Base-by-base conservation (phyloP, 129 eudicot species). In the Mikania micrantha region DNA sequence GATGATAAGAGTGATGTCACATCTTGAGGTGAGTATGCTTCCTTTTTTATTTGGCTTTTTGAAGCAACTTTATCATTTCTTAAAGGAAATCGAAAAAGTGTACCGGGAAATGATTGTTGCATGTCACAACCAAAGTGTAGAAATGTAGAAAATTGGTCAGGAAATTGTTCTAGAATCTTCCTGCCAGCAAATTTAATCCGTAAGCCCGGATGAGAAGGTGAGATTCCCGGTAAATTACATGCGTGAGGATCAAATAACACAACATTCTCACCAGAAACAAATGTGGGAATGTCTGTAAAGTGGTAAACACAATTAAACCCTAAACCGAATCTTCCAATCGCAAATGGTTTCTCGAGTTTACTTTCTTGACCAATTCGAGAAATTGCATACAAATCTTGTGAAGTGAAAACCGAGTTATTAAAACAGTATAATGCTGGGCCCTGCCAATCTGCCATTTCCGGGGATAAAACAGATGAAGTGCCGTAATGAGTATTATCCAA, bases 391-490 rank as follows among this genome's bases (percentile, higher is more conserved):
- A 94, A 80, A 77, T 94, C 99, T 71, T 94, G 97, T 20, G 93
- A 78, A 74, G 87, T 94, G 78, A 94, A 94, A 67, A 94, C 85
- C 5, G 97, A 89, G 79, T 94, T 82, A 74, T 94, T 94, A 75
- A 84, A 94, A 77, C 99, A 94, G 76, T 94, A 94, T 47, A 94
- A 79, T 70, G 96, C 95, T 28, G 97, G 99, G 39, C 99, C 99
- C 70, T 94, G 97, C 99, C 99, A 94, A 61, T 94, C 99, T 21
- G 93, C 97, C 99, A 94, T 94, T 80, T 94, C 99, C 9, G 99
- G 99, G 19, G 99, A 94, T 25, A 94, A 87, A 73, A 94, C 71
- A 28, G 99, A 94, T 57, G 99, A 89, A 48, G 93, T 86, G 65
- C 97, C 99, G 27, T 89, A 89, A 25, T 87, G 84, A 40, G 99